These are phyloP conservation scores for Saccharum spontaneum DNA, from an alignment of 176 grass and related monocot genomes.

Conservation along the genomic window DNA sequence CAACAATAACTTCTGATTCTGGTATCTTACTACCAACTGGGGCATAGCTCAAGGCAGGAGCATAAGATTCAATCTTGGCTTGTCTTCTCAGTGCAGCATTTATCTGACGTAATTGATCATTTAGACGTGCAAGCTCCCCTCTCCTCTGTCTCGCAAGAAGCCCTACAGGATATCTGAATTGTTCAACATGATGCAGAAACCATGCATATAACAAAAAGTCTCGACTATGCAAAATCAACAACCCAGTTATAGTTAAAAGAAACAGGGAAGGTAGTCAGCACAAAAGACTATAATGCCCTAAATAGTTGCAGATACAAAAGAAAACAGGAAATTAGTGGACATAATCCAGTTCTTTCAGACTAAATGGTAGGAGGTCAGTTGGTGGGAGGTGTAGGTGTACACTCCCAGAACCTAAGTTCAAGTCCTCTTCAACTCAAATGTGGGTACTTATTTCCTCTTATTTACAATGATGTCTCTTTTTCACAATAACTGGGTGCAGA, in stretches of 20 bases:
- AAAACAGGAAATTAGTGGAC: too few relatives aligned
- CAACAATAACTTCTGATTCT: constrained; percentile 86
- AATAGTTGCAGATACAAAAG: too few relatives aligned
- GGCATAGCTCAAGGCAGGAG: constrained; percentile 91
- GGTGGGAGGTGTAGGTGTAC: too few relatives aligned
- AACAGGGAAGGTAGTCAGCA: too few relatives aligned
- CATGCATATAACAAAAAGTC: background rate
- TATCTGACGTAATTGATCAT: constrained; percentile 93
- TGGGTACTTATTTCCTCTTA: too few relatives aligned
- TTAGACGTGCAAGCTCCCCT: constrained; percentile 79
- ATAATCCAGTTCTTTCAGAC: too few relatives aligned
- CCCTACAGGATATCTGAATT: constrained; percentile 46
- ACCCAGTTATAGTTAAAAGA: background rate
- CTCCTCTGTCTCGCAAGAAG: constrained; percentile 90
- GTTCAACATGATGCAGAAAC: constrained; percentile 26
- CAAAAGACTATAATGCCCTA: too few relatives aligned
- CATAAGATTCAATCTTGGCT: constrained; percentile 98
- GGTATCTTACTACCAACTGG: constrained; percentile 67
- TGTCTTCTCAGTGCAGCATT: constrained; percentile 94
- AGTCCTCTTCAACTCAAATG: too few relatives aligned
- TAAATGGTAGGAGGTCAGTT: too few relatives aligned
- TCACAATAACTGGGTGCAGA: too few relatives aligned
- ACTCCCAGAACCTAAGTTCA: too few relatives aligned
- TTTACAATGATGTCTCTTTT: too few relatives aligned
- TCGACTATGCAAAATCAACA: background rate